These are phyloP conservation scores for Limonomyces culmigenus DNA, from an alignment of 1,284 basidiomycete genomes.

Conservation along the genomic window DNA sequence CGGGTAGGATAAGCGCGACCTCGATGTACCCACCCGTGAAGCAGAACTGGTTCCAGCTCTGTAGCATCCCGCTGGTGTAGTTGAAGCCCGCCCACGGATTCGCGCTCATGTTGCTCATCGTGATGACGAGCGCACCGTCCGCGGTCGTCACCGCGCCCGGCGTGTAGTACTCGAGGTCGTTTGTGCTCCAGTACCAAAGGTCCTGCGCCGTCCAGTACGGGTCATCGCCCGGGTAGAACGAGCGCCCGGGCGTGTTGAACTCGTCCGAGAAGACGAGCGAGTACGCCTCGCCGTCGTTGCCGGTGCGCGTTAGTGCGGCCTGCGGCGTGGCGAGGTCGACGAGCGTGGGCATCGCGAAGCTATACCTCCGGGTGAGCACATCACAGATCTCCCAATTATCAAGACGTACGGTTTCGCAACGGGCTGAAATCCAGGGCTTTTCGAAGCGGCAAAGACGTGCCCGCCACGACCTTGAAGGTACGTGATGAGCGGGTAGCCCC, in stretches of 20 bases:
- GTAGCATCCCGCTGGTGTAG: conserved; percentile 53
- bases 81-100: conserved; percentile 53
- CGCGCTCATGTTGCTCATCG: conserved; percentile 30
- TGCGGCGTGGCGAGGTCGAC: conserved; percentile 57
- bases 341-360: conserved; percentile 37
- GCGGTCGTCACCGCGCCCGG: conserved; percentile 59
- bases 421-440: too few relatives aligned
- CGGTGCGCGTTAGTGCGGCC: conserved; percentile 34
- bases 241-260: conserved; percentile 57
- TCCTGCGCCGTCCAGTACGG: conserved; percentile 62
- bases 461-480: conserved; percentile 31
- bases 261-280: conserved; percentile 70
- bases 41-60: conserved; percentile 78
- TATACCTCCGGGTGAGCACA: conserved; percentile 3
- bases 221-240: conserved; percentile 55
- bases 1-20: conserved; percentile 23
- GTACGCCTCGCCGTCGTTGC: conserved; percentile 49
- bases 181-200: conserved; percentile 52
- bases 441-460: conserved; percentile 28
- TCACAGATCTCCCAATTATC: background rate
- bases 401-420: too few relatives aligned
- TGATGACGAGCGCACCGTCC: conserved; percentile 57
- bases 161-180: conserved; percentile 66
- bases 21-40: conserved; percentile 65
- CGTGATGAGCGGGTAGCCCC: conserved; percentile 61